Evolutionary conservation across 2,329 filamentous ascomycete species (phyloP), one percentile per base, ranked within the genome.

Genomic region (Rhytidhysteron rufulum): DNA sequence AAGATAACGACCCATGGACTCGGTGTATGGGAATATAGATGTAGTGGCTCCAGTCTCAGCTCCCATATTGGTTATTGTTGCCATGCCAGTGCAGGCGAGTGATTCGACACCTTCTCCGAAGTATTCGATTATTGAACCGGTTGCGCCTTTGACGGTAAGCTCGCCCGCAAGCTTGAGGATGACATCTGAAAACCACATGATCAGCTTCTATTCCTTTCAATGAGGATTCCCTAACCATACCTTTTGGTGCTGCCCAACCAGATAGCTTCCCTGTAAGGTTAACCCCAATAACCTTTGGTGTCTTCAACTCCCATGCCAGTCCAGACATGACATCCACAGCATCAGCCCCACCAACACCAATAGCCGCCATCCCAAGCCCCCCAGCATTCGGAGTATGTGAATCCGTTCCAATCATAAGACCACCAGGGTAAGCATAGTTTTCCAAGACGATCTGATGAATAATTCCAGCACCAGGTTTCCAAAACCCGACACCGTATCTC

Each of bases 401-500:
- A 70, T 97, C 91, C 56, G 91, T 97, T 69, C 93, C 93, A 65
- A 97, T 97, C 66, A 98, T 82, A 44, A 98, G 82, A 80, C 85
- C 91, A 80, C 93, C 93, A 52, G 93, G 93, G 85, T 97, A 97
- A 68, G 90, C 90, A 70, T 97, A 97, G 80, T 97, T 97, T 77
- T 98, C 93, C 44, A 97, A 81, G 50, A 97, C 73, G 65, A 97
- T 97, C 78, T 97, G 93, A 77, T 98, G 93, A 60, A 98, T 98
- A 69, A 97, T 98, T 79, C 93, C 93, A 67, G 91, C 96, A 58
- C 93, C 93, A 52, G 93, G 93, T 71, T 82, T 88, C 93, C 93
- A 98, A 85, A 97, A 97, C 77, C 93, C 93, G 69, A 97, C 97
- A 80, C 96, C 91, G 80, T 97, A 98, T 79, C 97, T 98, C 65